Conservation (phyloP, 176 grass and related monocot genomes). For the Lolium rigidum region DNA sequence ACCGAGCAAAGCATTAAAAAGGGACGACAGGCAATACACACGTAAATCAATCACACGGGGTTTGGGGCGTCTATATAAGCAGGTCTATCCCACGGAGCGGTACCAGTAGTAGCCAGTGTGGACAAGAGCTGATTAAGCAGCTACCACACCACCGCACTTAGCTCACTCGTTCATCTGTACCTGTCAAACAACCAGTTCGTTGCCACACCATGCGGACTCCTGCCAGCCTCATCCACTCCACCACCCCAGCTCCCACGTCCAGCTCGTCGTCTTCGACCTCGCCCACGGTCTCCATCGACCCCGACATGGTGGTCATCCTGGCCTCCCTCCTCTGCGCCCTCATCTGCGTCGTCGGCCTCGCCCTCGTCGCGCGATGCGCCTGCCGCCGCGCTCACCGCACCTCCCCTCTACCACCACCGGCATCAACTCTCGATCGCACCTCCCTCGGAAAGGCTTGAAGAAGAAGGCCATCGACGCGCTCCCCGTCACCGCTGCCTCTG, state of each 20-base stretch:
- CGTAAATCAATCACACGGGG: not conserved
- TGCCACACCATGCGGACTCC: constrained; percentile 47
- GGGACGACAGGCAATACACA: not conserved
- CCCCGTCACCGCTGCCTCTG: constrained; percentile 38
- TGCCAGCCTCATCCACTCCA: constrained; percentile 34
- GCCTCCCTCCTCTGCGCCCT: constrained; percentile 67
- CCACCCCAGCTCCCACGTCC: not conserved
- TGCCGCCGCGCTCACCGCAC: constrained; percentile 28
- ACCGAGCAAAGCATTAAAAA: not conserved
- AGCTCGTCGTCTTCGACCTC: constrained; percentile 13
- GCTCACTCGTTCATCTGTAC: not conserved
- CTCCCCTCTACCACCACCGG: not conserved
- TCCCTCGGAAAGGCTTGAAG: constrained; percentile 50
- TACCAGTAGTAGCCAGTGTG: not conserved
- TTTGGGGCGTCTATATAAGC: not conserved
- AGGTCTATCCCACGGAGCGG: not conserved
- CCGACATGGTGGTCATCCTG: constrained; percentile 72
- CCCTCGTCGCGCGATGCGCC: constrained; percentile 65
- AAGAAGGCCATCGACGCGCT: constrained; percentile 70
- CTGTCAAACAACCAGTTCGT: not conserved
- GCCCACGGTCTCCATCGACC: constrained; percentile 53
- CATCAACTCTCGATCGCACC: not conserved
- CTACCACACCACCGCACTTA: not conserved
- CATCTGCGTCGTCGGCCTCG: constrained; percentile 68
- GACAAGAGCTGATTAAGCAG: not conserved